Conservation (phyloP, 352 stramenopile species). For the Phytophthora cactorum region DNA sequence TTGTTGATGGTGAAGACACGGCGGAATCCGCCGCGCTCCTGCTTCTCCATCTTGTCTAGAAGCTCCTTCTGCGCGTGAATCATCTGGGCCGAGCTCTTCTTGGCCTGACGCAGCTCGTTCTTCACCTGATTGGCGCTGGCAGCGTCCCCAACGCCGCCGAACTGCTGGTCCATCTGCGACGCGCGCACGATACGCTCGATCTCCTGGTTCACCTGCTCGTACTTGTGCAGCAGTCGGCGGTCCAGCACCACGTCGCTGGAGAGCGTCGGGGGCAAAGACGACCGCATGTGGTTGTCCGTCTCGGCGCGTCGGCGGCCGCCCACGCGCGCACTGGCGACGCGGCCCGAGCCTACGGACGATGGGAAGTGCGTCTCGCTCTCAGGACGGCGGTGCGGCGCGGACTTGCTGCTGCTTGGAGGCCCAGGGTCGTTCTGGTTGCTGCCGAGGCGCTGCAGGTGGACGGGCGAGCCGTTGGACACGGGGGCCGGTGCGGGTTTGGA, state of each 20-base stretch:
- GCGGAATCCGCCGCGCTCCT: constrained; percentile 67
- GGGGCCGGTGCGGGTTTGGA: constrained; percentile 10
- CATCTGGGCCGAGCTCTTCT: constrained; percentile 71
- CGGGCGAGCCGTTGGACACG: constrained; percentile 6
- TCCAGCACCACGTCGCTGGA: constrained; percentile 54
- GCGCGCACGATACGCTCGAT: constrained; percentile 74
- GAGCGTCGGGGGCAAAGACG: constrained; percentile 45
- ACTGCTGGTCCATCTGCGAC: constrained; percentile 53
- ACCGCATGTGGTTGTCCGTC: constrained; percentile 40
- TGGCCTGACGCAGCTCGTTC: constrained; percentile 63
- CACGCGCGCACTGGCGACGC: constrained; percentile 23
- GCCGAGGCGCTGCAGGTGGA: constrained; percentile 27
- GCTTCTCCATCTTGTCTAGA: constrained; percentile 82
- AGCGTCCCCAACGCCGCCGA: constrained; percentile 16
- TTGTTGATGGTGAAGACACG: constrained; percentile 79
- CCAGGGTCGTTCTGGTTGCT: constrained; percentile 2
- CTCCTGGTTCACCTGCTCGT: constrained; percentile 79
- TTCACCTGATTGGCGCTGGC: constrained; percentile 41
- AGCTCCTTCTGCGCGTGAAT: constrained; percentile 85
- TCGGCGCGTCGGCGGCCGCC: constrained; percentile 37
- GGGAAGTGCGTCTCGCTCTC: constrained; percentile 20
- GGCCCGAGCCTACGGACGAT: constrained; percentile 5
- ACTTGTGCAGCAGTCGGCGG: constrained; percentile 70
- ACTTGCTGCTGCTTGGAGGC: constrained; percentile 17
- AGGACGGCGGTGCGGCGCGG: constrained; percentile 1